Conservation (phyloP, 345 rosid genomes). For the Viola odorata region DNA sequence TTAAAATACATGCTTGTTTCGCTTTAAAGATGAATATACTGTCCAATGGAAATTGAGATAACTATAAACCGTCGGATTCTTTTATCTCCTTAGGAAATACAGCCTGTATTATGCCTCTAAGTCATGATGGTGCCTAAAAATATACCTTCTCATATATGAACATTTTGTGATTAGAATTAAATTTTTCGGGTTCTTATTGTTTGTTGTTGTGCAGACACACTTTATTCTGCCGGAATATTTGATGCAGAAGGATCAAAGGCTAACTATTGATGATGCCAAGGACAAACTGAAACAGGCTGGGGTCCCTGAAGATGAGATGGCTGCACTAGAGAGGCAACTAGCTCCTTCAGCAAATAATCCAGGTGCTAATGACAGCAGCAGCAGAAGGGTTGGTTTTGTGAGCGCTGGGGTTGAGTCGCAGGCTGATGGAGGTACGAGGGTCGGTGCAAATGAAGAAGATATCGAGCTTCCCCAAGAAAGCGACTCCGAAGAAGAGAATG, state of each 20-base stretch:
- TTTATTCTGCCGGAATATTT: constrained; percentile 81
- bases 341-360: constrained; percentile 41
- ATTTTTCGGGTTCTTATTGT: neutral
- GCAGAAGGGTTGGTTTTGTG: constrained; percentile 71
- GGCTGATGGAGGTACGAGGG: constrained; percentile 39
- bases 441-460: constrained; percentile 58
- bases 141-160: too few species aligned
- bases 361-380: constrained; percentile 37
- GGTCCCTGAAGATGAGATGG: constrained; percentile 86
- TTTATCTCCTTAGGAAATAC: too few species aligned
- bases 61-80: too few species aligned
- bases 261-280: constrained; percentile 77
- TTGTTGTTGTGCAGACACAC: constrained; percentile 51
- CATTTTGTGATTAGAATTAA: too few species aligned
- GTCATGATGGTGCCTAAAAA: neutral
- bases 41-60: too few species aligned
- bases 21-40: neutral
- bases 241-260: constrained; percentile 81
- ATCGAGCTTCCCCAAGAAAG: constrained; percentile 81
- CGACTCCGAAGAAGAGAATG: constrained; percentile 61
- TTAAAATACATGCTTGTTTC: neutral
- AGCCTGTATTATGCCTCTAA: neutral
- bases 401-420: constrained; percentile 81
- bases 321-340: constrained; percentile 75
- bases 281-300: constrained; percentile 86